These are phyloP conservation scores for Firmiana major DNA, from an alignment of 345 rosid genomes.

Conservation along the genomic window DNA sequence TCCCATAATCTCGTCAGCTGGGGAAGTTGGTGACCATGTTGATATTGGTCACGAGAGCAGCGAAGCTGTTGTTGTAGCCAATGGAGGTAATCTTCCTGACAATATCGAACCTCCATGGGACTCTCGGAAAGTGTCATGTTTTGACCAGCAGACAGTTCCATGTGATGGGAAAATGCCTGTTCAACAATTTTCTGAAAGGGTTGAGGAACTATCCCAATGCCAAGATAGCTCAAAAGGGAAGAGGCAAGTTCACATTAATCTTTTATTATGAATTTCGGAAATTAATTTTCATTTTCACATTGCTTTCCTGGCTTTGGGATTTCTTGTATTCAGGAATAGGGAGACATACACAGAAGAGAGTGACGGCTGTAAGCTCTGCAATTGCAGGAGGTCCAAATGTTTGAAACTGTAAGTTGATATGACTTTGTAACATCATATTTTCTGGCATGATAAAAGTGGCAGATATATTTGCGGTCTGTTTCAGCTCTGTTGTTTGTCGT, in stretches of 20 bases:
- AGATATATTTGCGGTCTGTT: neutral
- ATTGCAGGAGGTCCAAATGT: slow-evolving; percentile 41
- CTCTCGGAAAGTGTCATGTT: slow-evolving; percentile 9
- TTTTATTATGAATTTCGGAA: neutral
- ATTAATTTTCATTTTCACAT: neutral
- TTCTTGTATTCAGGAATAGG: slow-evolving; percentile 23
- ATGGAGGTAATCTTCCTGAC: neutral
- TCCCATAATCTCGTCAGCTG: slow-evolving; percentile 1
- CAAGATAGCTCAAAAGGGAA: slow-evolving; percentile 23
- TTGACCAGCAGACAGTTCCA: slow-evolving; percentile 16
- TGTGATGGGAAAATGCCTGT: slow-evolving; percentile 13
- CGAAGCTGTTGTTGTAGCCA: slow-evolving; percentile 9
- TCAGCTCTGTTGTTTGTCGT: slow-evolving; percentile 13
- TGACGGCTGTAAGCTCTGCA: slow-evolving; percentile 37
- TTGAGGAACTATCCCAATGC: slow-evolving; percentile 22
- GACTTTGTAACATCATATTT: neutral
- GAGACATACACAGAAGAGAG: slow-evolving; percentile 11
- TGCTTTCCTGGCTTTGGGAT: neutral
- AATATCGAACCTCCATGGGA: slow-evolving; percentile 6
- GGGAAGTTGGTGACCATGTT: slow-evolving; percentile 1
- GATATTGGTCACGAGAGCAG: slow-evolving; percentile 4
- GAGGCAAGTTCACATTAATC: slow-evolving; percentile 21
- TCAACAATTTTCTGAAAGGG: slow-evolving; percentile 17
- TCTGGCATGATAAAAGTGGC: neutral
- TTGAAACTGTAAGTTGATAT: slow-evolving; percentile 45